A percentile compares a stretch with the other conserved stretches of the same genome.
Evolutionary conservation across 176 grass and related monocot genomes (phyloP).

Genomic region (Tuctoria greenei): DNA sequence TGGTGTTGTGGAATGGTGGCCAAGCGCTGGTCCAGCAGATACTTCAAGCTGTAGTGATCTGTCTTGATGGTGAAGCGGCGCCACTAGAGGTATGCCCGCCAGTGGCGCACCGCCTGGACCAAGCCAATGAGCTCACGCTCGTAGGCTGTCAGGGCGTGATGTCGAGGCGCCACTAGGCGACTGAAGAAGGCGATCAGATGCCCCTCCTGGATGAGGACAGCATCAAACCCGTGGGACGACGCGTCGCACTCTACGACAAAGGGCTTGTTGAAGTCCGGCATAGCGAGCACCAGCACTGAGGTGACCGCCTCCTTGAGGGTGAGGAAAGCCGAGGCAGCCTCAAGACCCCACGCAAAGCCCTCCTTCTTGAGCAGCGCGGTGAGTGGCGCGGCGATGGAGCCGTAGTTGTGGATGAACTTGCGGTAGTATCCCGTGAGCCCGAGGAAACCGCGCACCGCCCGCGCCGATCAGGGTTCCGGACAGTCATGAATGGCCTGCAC

Average conservation of each 20-base stretch:
- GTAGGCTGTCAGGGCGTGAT: not conserved
- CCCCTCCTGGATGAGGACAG: too few relatives aligned
- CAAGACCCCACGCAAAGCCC: too few relatives aligned
- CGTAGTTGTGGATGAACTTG: too few relatives aligned
- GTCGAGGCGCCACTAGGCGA: not conserved
- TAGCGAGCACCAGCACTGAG: too few relatives aligned
- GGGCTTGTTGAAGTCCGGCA: not conserved
- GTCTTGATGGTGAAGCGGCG: not conserved
- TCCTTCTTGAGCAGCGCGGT: too few relatives aligned
- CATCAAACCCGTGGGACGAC: not conserved
- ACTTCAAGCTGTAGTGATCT: too few relatives aligned
- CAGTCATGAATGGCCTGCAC: not conserved
- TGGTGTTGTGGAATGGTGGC: not conserved
- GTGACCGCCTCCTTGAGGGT: too few relatives aligned
- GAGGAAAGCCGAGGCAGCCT: too few relatives aligned
- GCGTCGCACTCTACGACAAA: not conserved
- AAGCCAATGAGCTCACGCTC: too few relatives aligned
- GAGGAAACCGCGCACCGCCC: not conserved
- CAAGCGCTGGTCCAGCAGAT: not conserved
- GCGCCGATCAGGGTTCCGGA: not conserved
- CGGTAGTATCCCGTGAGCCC: not conserved
- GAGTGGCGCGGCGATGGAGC: too few relatives aligned
- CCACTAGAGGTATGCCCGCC: not conserved
- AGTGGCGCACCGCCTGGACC: not conserved
- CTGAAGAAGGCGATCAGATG: not conserved